Base-by-base conservation (phyloP, 2,329 filamentous ascomycete genomes). In the Colletotrichum plurivorum region DNA sequence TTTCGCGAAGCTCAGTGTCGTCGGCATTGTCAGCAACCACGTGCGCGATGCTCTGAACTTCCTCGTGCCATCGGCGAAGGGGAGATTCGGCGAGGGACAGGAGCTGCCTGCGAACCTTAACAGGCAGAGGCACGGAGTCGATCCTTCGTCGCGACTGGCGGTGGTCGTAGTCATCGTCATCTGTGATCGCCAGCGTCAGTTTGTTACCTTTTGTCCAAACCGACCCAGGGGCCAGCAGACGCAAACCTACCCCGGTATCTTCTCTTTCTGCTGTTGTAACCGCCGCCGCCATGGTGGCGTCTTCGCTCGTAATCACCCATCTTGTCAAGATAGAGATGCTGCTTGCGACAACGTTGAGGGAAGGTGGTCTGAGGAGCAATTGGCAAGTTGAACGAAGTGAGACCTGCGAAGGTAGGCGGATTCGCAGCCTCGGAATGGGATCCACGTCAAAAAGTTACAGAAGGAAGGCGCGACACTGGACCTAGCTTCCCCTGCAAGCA, bases 11-110 rank as follows among this genome's bases (percentile, higher is more conserved):
- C 73, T 94, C 92, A 73, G 92, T 90, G 77, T 97, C 93, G n/a
- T 97, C 94, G 77, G 92, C 93, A 80, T 97, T 92, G 52, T 97
- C 94, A 39, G 91, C 87, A 16, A 97, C 89, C 56, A 92, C 88
- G 75, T 91, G 93, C 39, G 93, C 93, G 75, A 97, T 92, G 58
- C 87, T 86, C 66, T 88, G 85, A 45, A 94, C 90, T 78, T 96
- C 93, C 73, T 97, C 93, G 76, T 94, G 90, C 79, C 92, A 93
- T 75, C 90, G 88, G 74, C 92, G 90, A 75, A 94, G 84, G 66
- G 93, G 91, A 75, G 93, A 94, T 82, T 97, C 94, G 71, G 94
- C 94, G 74, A 97, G 90, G 65, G 89, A 87, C 59, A 97, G 85
- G 56, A 97, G 87, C 80, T 95, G 93, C 76, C 92, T 92, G 73